phyloP scores from a whole-genome alignment of 768 basidiomycete genomes.

The Dacryopinax primogenitus region DNA sequence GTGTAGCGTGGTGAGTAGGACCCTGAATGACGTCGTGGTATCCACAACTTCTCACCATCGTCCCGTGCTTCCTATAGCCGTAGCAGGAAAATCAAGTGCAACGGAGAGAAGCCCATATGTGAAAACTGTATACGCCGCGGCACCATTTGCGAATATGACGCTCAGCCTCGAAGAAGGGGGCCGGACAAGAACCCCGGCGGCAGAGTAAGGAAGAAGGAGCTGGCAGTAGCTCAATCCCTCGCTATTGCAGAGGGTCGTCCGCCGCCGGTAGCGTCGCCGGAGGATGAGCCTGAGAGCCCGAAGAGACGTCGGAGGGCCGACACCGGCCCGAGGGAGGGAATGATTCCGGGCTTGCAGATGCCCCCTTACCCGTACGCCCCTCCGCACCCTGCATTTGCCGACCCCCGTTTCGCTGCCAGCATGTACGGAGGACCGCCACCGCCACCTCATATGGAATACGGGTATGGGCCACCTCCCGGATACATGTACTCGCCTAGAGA shows the following conservation, averaged over 20 bases:
- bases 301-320: neutral
- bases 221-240: conserved; percentile 22
- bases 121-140: conserved; percentile 29
- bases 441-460: conserved; percentile 2
- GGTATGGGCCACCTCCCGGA: neutral
- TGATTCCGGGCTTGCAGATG: neutral
- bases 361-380: neutral
- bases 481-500: neutral
- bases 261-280: neutral
- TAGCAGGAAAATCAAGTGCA: conserved; percentile 66
- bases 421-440: neutral
- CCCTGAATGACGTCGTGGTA: neutral
- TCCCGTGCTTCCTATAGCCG: conserved; percentile 37
- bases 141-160: conserved; percentile 37
- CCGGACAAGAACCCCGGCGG: conserved; percentile 69
- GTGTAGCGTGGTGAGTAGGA: conserved; percentile 2
- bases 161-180: conserved; percentile 61
- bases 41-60: neutral
- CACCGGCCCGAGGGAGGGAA: conserved; percentile 1
- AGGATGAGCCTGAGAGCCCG: neutral
- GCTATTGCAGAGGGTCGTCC: conserved; percentile 1
- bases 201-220: conserved; percentile 27
- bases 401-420: neutral
- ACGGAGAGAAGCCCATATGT: conserved; percentile 64
- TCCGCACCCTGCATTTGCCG: neutral